Percentiles rank a stretch among this genome's conserved stretches.
Conservation (phyloP, 2,329 filamentous ascomycete species). For the Aspergillus felis region DNA sequence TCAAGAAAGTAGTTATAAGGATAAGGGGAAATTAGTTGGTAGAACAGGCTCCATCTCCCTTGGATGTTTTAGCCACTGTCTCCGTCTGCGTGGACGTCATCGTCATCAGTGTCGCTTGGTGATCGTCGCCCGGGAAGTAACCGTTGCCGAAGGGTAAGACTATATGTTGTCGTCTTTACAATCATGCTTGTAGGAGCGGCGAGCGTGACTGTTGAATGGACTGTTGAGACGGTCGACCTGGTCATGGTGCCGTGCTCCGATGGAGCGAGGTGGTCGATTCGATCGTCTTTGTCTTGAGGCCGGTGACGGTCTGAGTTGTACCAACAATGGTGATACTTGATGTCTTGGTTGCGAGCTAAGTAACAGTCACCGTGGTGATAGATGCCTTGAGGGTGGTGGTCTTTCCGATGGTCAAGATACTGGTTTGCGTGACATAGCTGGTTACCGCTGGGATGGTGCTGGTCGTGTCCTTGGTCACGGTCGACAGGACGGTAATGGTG, state of each 20-base stretch:
- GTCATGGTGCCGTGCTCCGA: constrained; percentile 11
- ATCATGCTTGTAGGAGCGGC: constrained; percentile 21
- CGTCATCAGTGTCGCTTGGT: constrained; percentile 16
- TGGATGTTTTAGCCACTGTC: constrained; percentile 12
- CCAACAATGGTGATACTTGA: constrained; percentile 8
- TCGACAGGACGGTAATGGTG: constrained; percentile 11
- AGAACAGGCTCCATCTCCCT: constrained; percentile 1
- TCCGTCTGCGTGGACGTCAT: constrained; percentile 11
- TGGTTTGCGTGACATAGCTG: constrained; percentile 9
- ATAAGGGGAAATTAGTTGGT: not conserved
- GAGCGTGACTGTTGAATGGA: constrained; percentile 17
- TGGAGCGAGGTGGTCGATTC: constrained; percentile 12
- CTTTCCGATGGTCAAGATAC: constrained; percentile 12
- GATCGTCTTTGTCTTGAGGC: constrained; percentile 9
- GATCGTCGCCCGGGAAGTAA: constrained; percentile 12
- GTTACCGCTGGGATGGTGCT: constrained; percentile 10
- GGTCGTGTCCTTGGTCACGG: constrained; percentile 10
- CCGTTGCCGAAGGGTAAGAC: constrained; percentile 16
- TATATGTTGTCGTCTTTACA: constrained; percentile 16
- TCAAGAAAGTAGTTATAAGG: too few species aligned
- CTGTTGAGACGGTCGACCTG: constrained; percentile 6
- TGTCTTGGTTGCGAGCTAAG: constrained; percentile 10
- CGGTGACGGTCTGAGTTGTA: constrained; percentile 9
- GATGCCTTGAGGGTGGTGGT: constrained; percentile 22
- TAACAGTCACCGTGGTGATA: constrained; percentile 13